A percentile compares a stretch with the other conserved stretches of the same genome.
Evolutionary conservation across 345 rosid genomes (phyloP).

Genomic region (Excoecaria cochinchinensis): DNA sequence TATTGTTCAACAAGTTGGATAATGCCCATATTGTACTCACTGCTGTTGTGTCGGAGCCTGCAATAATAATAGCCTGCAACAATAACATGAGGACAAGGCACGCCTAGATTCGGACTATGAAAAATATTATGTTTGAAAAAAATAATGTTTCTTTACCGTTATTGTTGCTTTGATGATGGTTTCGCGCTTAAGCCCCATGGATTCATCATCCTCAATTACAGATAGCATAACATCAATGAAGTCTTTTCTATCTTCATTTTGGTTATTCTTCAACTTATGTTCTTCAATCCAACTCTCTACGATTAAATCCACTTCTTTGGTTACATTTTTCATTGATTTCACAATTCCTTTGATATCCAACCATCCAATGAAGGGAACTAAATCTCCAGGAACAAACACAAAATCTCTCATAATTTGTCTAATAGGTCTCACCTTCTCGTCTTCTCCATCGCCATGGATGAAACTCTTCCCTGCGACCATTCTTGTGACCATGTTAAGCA

Average conservation of each 20-base stretch:
- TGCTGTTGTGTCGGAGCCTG: conserved; percentile 43
- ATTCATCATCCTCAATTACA: conserved; percentile 4
- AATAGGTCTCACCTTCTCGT: conserved; percentile 20
- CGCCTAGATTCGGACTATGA: too few relatives aligned
- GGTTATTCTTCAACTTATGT: conserved; percentile 14
- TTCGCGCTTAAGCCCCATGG: conserved; percentile 11
- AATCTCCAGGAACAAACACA: conserved; percentile 28
- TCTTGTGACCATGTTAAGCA: conserved; percentile 18
- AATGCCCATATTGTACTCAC: conserved; percentile 40
- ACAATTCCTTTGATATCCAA: conserved; percentile 15
- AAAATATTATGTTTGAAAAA: too few relatives aligned
- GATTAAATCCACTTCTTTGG: conserved; percentile 29
- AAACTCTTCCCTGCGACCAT: conserved; percentile 28
- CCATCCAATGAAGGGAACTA: conserved; percentile 33
- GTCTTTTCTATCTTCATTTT: neutral
- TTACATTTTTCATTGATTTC: conserved; percentile 20
- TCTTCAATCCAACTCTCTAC: conserved; percentile 34
- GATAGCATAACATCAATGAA: conserved; percentile 27
- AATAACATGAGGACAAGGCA: too few relatives aligned
- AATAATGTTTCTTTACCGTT: too few relatives aligned
- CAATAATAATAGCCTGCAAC: conserved; percentile 33
- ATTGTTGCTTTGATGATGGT: conserved; percentile 22
- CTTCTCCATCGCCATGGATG: neutral
- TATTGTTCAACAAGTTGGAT: conserved; percentile 38
- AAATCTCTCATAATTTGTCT: conserved; percentile 27